These are phyloP conservation scores for Bacidia rubella DNA, from an alignment of 495 filamentous ascomycete genomes.

Conservation along the genomic window DNA sequence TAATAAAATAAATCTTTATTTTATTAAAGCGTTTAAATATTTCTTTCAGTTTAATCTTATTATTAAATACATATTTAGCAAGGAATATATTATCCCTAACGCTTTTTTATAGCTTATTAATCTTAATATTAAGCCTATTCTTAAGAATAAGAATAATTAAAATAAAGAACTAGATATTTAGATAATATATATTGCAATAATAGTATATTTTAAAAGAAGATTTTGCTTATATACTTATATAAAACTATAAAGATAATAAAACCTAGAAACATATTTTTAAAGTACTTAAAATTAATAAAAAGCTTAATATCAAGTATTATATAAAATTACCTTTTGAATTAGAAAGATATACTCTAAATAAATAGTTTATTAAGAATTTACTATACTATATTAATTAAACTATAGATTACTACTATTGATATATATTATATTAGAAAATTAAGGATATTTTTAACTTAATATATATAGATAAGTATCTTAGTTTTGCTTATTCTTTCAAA, in stretches of 20 bases:
- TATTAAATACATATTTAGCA: neutral
- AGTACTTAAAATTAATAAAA: neutral
- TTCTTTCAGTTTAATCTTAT: neutral
- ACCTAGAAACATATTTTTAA: neutral
- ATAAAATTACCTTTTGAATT: neutral
- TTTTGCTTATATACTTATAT: neutral
- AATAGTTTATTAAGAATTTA: neutral
- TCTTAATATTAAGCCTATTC: neutral
- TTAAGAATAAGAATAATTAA: neutral
- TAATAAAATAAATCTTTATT: neutral
- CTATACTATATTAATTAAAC: neutral
- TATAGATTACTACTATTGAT: neutral
- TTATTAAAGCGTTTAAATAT: neutral
- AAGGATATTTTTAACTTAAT: neutral
- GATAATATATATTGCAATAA: neutral
- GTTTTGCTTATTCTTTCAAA: neutral
- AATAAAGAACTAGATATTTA: conserved; percentile 1
- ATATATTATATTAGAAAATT: neutral
- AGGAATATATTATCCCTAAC: conserved; percentile 2
- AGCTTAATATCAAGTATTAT: neutral
- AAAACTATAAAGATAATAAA: neutral
- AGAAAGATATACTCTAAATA: neutral
- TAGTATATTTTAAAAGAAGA: neutral
- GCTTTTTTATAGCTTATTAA: neutral
- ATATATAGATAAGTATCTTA: neutral